phyloP scores from a whole-genome alignment of 768 basidiomycete genomes.

The Leccinum longicurvipes region DNA sequence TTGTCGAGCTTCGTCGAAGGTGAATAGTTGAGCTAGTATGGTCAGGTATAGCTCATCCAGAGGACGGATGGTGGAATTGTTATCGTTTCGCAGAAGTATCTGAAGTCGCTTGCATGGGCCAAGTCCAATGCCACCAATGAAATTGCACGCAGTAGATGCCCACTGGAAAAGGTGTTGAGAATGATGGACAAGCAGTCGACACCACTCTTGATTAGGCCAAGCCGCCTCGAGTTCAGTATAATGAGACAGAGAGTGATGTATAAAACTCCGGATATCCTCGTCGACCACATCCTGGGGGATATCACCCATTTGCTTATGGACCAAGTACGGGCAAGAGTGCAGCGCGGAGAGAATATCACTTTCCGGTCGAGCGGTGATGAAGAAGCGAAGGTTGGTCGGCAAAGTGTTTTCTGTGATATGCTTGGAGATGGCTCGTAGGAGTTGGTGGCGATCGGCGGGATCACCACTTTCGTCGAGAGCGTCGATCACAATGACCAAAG shows the following conservation, averaged over 20 bases:
- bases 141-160: neutral
- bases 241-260: neutral
- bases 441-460: neutral
- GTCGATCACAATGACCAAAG: neutral
- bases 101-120: neutral
- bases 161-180: slow-evolving; percentile 21
- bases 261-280: slow-evolving; percentile 1
- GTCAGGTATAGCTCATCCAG: neutral
- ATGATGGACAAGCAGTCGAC: slow-evolving; percentile 8
- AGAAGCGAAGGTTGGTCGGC: neutral
- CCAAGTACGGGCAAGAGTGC: neutral
- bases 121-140: neutral
- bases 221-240: neutral
- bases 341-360: neutral
- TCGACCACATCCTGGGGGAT: neutral
- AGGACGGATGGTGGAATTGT: neutral
- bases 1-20: neutral
- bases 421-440: neutral
- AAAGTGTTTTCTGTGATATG: neutral
- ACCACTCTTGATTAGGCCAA: slow-evolving; percentile 13
- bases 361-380: neutral
- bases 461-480: neutral
- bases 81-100: neutral
- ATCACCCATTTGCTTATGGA: neutral
- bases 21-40: neutral